Conservation (phyloP, 179 eudicot genomes). For the Silene coronaria region DNA sequence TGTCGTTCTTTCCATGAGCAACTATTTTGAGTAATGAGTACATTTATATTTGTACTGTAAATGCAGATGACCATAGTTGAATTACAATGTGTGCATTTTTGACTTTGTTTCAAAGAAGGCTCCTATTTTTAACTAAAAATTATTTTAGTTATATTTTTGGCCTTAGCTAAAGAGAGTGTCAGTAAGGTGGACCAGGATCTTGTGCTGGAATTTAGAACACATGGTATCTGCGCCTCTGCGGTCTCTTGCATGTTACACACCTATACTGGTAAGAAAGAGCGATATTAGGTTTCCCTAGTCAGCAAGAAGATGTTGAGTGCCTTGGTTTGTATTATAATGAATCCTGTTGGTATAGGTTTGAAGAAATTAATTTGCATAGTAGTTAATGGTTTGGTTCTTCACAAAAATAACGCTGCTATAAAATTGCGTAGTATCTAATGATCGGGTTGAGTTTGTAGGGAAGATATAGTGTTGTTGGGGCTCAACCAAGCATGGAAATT, state of each 20-base stretch:
- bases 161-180: not conserved
- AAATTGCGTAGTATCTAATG: not conserved
- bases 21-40: not conserved
- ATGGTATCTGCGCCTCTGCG: not conserved
- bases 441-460: slow-evolving; percentile 48
- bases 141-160: not conserved
- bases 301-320: not conserved
- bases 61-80: not conserved
- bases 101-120: not conserved
- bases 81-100: not conserved
- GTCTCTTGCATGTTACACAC: slow-evolving; percentile 4
- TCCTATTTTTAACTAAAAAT: not conserved
- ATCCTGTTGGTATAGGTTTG: not conserved
- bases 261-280: not conserved
- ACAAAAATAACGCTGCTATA: not conserved
- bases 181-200: not conserved
- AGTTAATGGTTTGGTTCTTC: not conserved
- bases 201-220: not conserved
- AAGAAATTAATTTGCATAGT: not conserved
- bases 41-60: not conserved
- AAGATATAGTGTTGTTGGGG: slow-evolving; percentile 94
- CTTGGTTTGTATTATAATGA: not conserved
- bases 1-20: not conserved
- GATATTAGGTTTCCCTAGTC: not conserved
- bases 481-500: slow-evolving; percentile 94